Percentiles rank a stretch among this genome's conserved stretches.
phyloP scores from a whole-genome alignment of 768 basidiomycete species.

The Coprinopsis cinerea region DNA sequence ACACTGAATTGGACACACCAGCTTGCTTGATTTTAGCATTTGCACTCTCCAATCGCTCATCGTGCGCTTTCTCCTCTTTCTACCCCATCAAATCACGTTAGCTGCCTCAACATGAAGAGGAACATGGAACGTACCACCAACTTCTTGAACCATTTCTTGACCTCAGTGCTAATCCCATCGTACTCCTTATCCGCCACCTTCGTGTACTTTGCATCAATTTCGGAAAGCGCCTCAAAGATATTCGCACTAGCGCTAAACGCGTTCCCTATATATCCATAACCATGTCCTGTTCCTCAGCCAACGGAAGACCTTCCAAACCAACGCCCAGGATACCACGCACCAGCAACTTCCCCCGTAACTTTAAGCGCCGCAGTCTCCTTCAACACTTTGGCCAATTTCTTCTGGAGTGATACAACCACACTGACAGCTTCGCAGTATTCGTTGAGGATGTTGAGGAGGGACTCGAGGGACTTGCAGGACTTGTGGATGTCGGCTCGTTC shows the following conservation, averaged over 20 bases:
- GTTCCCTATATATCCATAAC: slow-evolving; percentile 38
- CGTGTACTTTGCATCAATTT: slow-evolving; percentile 69
- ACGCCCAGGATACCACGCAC: too few relatives aligned
- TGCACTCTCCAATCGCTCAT: slow-evolving; percentile 59
- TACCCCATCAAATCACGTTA: slow-evolving; percentile 19
- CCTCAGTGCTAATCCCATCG: slow-evolving; percentile 54
- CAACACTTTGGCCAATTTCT: slow-evolving; percentile 68
- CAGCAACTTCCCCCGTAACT: slow-evolving; percentile 54
- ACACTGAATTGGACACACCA: slow-evolving; percentile 29
- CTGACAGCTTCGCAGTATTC: slow-evolving; percentile 72
- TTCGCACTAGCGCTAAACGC: slow-evolving; percentile 58
- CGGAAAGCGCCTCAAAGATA: slow-evolving; percentile 65
- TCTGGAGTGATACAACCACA: slow-evolving; percentile 59
- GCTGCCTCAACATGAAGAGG: not conserved
- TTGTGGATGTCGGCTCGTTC: slow-evolving; percentile 75
- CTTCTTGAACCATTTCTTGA: slow-evolving; percentile 86
- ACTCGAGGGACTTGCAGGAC: slow-evolving; percentile 71
- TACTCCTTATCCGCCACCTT: slow-evolving; percentile 74
- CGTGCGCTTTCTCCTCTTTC: slow-evolving; percentile 80
- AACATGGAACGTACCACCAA: slow-evolving; percentile 48
- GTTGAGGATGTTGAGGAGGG: slow-evolving; percentile 56
- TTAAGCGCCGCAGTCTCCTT: slow-evolving; percentile 59
- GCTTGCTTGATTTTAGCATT: slow-evolving; percentile 77
- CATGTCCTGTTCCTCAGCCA: not conserved
- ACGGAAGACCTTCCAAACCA: not conserved